Conservation (phyloP, 305 asterid genomes). For the Petunia hybrid region DNA sequence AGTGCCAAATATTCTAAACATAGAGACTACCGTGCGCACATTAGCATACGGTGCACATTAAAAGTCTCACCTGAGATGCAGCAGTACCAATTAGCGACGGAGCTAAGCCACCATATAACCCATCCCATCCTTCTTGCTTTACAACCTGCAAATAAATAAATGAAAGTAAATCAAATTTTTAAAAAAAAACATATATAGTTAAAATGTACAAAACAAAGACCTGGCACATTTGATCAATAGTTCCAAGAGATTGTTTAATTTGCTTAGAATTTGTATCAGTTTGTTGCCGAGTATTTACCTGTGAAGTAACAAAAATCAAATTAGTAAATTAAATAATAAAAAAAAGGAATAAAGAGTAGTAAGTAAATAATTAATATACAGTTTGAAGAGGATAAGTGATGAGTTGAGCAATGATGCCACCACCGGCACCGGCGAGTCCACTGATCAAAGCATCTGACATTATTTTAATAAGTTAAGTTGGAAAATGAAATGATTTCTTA, state of each 20-base stretch:
- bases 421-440: slow-evolving; percentile 99
- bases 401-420: slow-evolving; percentile 94
- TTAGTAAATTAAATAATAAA: too few species aligned
- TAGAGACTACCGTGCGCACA: slow-evolving; percentile 6
- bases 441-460: slow-evolving; percentile 99
- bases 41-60: slow-evolving; percentile 17
- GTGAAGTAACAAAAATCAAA: slow-evolving; percentile 34
- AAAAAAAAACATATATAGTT: background rate
- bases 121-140: slow-evolving; percentile 90
- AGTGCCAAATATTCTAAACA: background rate
- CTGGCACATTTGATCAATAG: slow-evolving; percentile 74
- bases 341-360: background rate
- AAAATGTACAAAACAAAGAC: slow-evolving; percentile 38
- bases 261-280: slow-evolving; percentile 82
- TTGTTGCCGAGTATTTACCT: slow-evolving; percentile 96
- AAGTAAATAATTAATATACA: slow-evolving; percentile 39
- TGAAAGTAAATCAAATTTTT: background rate
- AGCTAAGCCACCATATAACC: slow-evolving; percentile 85
- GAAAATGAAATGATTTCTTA: background rate
- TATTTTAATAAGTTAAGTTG: background rate
- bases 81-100: slow-evolving; percentile 97
- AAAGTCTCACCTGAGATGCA: slow-evolving; percentile 76
- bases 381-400: slow-evolving; percentile 95
- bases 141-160: slow-evolving; percentile 59
- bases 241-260: slow-evolving; percentile 52